Evolutionary conservation across 2,329 filamentous ascomycete genomes (phyloP).

Genomic region (Cladosporium sp.): DNA sequence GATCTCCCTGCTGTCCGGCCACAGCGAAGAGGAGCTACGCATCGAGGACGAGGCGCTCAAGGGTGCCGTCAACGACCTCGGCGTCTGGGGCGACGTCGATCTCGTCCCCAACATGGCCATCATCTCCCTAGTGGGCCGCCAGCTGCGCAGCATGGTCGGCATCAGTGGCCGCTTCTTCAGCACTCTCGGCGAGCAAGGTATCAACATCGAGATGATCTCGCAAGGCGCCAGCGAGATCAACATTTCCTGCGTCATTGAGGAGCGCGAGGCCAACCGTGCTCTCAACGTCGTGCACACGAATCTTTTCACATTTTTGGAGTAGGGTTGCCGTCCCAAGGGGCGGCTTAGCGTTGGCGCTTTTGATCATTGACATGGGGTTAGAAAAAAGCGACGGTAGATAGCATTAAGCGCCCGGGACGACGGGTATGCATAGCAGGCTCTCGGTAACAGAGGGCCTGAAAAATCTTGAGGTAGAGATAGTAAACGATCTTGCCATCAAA

Average conservation of each 20-base stretch:
- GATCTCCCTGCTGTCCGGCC: slow-evolving; percentile 52
- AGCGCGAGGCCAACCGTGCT: slow-evolving; percentile 83
- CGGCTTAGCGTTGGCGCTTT: slow-evolving; percentile 17
- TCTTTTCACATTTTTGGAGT: slow-evolving; percentile 93
- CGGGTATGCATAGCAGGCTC: background rate
- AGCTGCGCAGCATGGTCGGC: slow-evolving; percentile 95
- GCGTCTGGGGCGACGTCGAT: slow-evolving; percentile 84
- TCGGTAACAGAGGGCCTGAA: slow-evolving; percentile 1
- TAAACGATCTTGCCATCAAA: background rate
- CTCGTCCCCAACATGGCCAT: slow-evolving; percentile 93
- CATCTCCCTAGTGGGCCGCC: slow-evolving; percentile 86
- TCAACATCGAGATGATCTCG: slow-evolving; percentile 99
- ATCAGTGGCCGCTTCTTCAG: slow-evolving; percentile 94
- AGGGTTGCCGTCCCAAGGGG: slow-evolving; percentile 21
- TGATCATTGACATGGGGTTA: slow-evolving; percentile 1
- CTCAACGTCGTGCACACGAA: slow-evolving; percentile 96
- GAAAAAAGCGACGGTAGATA: background rate
- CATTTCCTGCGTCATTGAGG: slow-evolving; percentile 96
- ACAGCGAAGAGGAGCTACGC: slow-evolving; percentile 48
- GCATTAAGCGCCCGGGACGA: background rate
- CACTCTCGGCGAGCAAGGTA: slow-evolving; percentile 85
- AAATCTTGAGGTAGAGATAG: background rate
- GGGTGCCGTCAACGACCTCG: slow-evolving; percentile 66
- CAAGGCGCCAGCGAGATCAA: slow-evolving; percentile 99
- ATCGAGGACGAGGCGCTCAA: slow-evolving; percentile 50